Evolutionary conservation across 2,329 filamentous ascomycete species (phyloP).

Genomic region (Pseudocercospora musae): DNA sequence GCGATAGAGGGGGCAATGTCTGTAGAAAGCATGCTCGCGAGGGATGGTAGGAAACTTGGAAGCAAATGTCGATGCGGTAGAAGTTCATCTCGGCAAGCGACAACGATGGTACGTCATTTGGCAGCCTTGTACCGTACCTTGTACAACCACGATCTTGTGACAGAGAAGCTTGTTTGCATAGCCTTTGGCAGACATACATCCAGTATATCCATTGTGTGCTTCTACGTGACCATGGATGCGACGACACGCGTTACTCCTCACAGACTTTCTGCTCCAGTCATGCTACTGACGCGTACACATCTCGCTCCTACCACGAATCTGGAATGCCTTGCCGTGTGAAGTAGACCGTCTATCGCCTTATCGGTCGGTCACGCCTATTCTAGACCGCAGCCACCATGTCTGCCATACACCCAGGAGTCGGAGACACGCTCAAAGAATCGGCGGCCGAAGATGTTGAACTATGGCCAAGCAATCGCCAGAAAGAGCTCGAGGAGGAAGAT

Average conservation of each 20-base stretch:
- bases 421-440: slow-evolving; percentile 47
- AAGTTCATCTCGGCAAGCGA: background rate
- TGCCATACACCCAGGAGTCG: slow-evolving; percentile 50
- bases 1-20: too few relatives aligned
- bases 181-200: background rate
- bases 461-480: slow-evolving; percentile 29
- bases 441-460: slow-evolving; percentile 46
- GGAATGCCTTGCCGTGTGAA: background rate
- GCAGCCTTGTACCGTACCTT: background rate
- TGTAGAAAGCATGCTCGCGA: too few relatives aligned
- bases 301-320: background rate
- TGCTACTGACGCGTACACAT: background rate
- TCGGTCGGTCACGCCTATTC: background rate
- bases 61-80: too few relatives aligned
- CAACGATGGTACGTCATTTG: background rate
- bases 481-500: slow-evolving; percentile 39
- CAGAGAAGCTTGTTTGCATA: background rate
- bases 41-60: too few relatives aligned
- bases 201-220: background rate
- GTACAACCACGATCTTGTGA: background rate
- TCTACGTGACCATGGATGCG: background rate
- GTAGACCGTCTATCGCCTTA: background rate
- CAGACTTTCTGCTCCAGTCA: background rate
- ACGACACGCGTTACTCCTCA: background rate
- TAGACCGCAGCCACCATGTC: slow-evolving; percentile 22